Percentiles rank a stretch among this genome's conserved stretches.
Conservation (phyloP, 495 filamentous ascomycete genomes). For the Trypethelium eluteriae region DNA sequence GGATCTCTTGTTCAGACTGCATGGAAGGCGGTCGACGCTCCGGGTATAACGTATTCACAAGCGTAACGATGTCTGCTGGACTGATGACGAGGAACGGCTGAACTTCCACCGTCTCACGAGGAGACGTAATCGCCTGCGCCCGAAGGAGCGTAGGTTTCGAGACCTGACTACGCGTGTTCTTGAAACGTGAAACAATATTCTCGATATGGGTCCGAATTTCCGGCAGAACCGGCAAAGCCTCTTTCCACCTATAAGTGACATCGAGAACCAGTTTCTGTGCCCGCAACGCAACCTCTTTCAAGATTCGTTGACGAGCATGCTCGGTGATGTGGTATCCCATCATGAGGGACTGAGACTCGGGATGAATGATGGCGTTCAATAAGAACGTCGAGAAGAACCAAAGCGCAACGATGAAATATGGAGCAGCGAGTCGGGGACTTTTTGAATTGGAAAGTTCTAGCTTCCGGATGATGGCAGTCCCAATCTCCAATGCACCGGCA, state of each 20-base stretch:
- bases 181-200: constrained; percentile 63
- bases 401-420: constrained; percentile 73
- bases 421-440: constrained; percentile 61
- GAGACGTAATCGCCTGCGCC: constrained; percentile 59
- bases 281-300: constrained; percentile 71
- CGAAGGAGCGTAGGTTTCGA: constrained; percentile 56
- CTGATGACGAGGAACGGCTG: constrained; percentile 66
- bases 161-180: constrained; percentile 41
- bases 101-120: constrained; percentile 61
- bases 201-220: constrained; percentile 67
- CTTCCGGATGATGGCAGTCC: constrained; percentile 71
- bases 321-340: constrained; percentile 85
- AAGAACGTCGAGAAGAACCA: constrained; percentile 90
- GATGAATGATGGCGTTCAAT: constrained; percentile 74
- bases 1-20: constrained; percentile 37
- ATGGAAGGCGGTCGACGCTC: constrained; percentile 50
- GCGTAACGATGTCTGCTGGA: constrained; percentile 61
- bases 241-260: constrained; percentile 46
- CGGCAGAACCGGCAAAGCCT: constrained; percentile 47
- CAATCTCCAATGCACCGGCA: constrained; percentile 70
- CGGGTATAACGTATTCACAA: constrained; percentile 66
- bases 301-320: constrained; percentile 78
- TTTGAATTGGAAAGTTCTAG: constrained; percentile 54
- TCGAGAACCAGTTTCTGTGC: constrained; percentile 67
- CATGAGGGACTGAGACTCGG: constrained; percentile 85